Conservation (phyloP, 306 rosid genomes). For the Lotus japonicus region DNA sequence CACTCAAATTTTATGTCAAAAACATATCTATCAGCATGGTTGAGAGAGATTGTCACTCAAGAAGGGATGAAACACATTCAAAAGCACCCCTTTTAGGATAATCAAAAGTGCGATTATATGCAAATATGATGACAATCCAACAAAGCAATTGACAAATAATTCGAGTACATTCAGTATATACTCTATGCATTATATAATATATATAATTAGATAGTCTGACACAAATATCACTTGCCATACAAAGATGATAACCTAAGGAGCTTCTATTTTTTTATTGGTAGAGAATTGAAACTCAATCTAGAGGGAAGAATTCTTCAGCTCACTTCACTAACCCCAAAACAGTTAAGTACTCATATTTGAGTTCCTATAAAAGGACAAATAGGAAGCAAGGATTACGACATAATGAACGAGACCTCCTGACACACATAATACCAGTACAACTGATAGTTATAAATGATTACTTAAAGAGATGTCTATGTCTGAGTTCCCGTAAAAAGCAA, state of each 20-base stretch:
- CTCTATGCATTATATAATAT: neutral
- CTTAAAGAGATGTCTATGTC: too few species aligned
- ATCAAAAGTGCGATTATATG: neutral
- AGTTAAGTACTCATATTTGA: neutral
- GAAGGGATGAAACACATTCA: neutral
- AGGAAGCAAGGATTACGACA: neutral
- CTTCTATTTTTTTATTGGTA: neutral
- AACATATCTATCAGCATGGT: neutral
- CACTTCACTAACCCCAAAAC: neutral
- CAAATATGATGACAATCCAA: neutral
- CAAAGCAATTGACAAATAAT: neutral
- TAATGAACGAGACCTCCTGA: neutral
- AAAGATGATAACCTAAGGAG: neutral
- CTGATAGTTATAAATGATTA: neutral
- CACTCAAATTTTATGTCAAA: constrained; percentile 16
- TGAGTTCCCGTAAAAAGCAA: too few species aligned
- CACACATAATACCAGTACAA: neutral
- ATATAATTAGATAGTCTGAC: neutral
- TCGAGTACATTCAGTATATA: neutral
- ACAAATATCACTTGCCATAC: neutral
- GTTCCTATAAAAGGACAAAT: neutral
- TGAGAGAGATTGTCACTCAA: neutral
- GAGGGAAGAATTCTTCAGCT: neutral
- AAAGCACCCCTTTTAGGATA: neutral
- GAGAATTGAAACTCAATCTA: neutral